These are phyloP conservation scores for Penicillium waksmanii DNA, from an alignment of 495 filamentous ascomycete genomes.

Conservation along the genomic window DNA sequence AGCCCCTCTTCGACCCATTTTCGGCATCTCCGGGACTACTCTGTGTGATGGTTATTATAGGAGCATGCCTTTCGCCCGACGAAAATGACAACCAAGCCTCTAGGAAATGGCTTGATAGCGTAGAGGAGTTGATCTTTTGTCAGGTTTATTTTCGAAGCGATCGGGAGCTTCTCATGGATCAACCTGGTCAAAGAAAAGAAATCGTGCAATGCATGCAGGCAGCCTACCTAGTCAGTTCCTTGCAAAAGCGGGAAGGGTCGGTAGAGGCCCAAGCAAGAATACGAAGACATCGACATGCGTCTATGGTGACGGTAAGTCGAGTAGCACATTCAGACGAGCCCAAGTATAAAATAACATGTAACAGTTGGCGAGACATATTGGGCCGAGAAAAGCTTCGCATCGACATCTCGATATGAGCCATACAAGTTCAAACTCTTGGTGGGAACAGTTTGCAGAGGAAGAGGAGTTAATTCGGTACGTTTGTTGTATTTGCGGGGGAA, in stretches of 20 bases:
- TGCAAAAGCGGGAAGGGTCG: constrained; percentile 31
- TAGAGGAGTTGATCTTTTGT: constrained; percentile 24
- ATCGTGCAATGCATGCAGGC: constrained; percentile 25
- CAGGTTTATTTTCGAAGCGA: constrained; percentile 18
- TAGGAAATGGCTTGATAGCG: constrained; percentile 22
- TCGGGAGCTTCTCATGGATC: neutral
- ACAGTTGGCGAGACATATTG: constrained; percentile 26
- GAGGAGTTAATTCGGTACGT: constrained; percentile 26
- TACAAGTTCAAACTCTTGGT: constrained; percentile 19
- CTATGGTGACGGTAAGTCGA: constrained; percentile 28
- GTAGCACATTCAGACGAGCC: neutral
- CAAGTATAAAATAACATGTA: neutral
- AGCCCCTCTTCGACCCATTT: constrained; percentile 19
- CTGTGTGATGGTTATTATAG: constrained; percentile 29
- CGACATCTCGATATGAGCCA: constrained; percentile 7
- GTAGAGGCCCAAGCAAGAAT: constrained; percentile 25
- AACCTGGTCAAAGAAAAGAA: constrained; percentile 17
- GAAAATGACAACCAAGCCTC: constrained; percentile 12
- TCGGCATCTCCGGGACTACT: constrained; percentile 18
- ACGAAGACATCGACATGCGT: constrained; percentile 28
- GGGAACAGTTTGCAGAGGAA: constrained; percentile 24
- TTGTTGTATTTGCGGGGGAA: neutral
- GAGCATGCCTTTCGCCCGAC: constrained; percentile 26
- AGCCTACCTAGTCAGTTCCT: constrained; percentile 28
- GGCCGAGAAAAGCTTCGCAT: constrained; percentile 23